Percentiles rank a stretch among this genome's conserved stretches.
Conservation (phyloP, 768 basidiomycete species). For the Trametes villosa region DNA sequence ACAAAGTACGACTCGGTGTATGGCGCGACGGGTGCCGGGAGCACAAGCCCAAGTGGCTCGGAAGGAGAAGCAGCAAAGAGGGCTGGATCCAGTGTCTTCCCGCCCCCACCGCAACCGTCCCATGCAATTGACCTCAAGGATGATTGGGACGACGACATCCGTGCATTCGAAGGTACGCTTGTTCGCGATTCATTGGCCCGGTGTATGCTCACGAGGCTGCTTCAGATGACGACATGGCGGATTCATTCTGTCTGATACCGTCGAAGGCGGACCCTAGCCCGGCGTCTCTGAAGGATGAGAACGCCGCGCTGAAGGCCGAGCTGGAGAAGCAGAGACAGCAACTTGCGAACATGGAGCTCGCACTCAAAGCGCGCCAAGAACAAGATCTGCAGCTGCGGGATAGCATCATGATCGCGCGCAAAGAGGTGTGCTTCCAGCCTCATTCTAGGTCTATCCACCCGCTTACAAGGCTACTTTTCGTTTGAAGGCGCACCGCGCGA, state of each 20-base stretch:
- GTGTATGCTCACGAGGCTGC: background rate
- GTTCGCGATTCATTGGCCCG: background rate
- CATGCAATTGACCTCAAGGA: constrained; percentile 36
- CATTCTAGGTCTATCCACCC: background rate
- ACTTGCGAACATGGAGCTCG: constrained; percentile 62
- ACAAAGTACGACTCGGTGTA: constrained; percentile 32
- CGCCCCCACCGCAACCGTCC: constrained; percentile 30
- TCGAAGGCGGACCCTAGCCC: constrained; percentile 57
- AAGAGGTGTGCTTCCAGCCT: constrained; percentile 54
- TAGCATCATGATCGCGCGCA: constrained; percentile 73
- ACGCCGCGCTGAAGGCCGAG: constrained; percentile 62
- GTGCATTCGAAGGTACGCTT: constrained; percentile 63
- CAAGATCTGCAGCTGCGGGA: constrained; percentile 82
- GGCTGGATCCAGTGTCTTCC: constrained; percentile 32
- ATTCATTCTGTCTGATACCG: constrained; percentile 79
- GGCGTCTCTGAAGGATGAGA: constrained; percentile 65
- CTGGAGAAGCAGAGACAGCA: constrained; percentile 59
- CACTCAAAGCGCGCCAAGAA: constrained; percentile 71
- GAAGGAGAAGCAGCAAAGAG: constrained; percentile 26
- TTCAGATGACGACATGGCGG: constrained; percentile 70
- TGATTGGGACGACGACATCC: constrained; percentile 64
- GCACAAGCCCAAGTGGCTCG: background rate
- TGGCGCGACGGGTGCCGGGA: background rate
- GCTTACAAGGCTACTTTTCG: background rate
- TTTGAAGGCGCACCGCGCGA: constrained; percentile 74